Percentiles rank a stretch among this genome's conserved stretches.
These are phyloP conservation scores for Verticillium dahliae DNA, from an alignment of 2,329 filamentous ascomycete genomes.

Conservation along the genomic window DNA sequence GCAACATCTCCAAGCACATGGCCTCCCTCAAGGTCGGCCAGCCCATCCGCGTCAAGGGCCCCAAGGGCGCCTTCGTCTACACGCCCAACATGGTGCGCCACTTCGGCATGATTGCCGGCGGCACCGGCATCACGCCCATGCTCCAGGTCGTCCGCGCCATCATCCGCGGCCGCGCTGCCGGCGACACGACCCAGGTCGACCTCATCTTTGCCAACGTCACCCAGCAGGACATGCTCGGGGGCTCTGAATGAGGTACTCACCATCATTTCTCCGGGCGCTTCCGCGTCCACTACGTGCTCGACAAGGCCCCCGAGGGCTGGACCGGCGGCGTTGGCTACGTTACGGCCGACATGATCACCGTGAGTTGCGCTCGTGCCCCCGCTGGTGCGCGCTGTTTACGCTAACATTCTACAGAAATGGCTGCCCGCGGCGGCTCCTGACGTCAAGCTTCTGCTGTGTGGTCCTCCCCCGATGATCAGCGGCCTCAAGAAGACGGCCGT, in stretches of 20 bases:
- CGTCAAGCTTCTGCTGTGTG: constrained; percentile 91
- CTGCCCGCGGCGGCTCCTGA: constrained; percentile 78
- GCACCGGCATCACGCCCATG: constrained; percentile 98
- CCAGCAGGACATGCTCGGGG: constrained; percentile 74
- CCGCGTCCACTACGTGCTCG: constrained; percentile 89
- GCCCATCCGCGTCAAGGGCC: constrained; percentile 83
- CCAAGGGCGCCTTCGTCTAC: constrained; percentile 98
- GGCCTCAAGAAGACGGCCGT: constrained; percentile 96
- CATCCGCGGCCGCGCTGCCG: constrained; percentile 68
- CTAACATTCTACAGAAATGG: constrained; percentile 49
- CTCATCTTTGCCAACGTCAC: constrained; percentile 98
- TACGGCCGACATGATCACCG: constrained; percentile 90
- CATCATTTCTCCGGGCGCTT: no score
- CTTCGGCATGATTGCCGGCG: constrained; percentile 97
- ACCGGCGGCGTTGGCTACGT: constrained; percentile 90
- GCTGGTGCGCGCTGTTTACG: constrained; percentile 14
- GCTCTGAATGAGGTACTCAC: no score
- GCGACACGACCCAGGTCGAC: constrained; percentile 83
- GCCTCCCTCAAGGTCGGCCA: constrained; percentile 76
- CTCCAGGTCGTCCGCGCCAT: constrained; percentile 92
- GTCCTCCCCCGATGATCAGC: constrained; percentile 92
- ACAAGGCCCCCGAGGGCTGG: constrained; percentile 92
- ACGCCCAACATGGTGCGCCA: constrained; percentile 92
- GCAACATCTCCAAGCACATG: constrained; percentile 95
- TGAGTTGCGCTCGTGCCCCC: constrained; percentile 27